Conservation (phyloP, 2,329 filamentous ascomycete genomes). For the Alternaria sp. region DNA sequence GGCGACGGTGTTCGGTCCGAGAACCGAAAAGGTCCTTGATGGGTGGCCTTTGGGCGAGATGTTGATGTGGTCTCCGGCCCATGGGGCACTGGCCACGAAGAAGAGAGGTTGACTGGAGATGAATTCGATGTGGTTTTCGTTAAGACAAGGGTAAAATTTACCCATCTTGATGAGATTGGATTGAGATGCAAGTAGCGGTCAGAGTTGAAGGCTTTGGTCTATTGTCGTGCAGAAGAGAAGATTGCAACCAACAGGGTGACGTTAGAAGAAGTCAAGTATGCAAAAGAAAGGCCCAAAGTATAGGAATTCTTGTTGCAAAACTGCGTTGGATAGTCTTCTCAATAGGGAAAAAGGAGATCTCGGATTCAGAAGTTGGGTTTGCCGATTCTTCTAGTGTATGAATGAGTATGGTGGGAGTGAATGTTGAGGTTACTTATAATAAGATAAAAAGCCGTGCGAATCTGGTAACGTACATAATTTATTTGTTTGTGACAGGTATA, state of each 20-base stretch:
- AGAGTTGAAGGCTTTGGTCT: background rate
- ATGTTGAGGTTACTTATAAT: background rate
- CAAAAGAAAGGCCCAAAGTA: background rate
- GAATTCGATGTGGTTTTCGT: slow-evolving; percentile 67
- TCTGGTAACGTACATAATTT: background rate
- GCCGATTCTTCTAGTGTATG: background rate
- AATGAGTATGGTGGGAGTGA: background rate
- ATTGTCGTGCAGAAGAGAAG: background rate
- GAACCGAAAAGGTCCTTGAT: slow-evolving; percentile 68
- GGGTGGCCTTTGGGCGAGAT: slow-evolving; percentile 77
- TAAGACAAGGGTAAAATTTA: slow-evolving; percentile 66
- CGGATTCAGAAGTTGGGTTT: background rate
- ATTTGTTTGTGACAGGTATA: background rate
- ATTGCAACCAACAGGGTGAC: background rate
- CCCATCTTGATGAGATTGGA: slow-evolving; percentile 58
- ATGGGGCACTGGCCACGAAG: slow-evolving; percentile 76
- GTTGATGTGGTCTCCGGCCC: slow-evolving; percentile 74
- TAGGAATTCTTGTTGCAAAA: no score
- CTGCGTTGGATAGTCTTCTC: background rate
- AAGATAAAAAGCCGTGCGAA: background rate
- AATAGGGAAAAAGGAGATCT: background rate
- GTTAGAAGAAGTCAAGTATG: background rate
- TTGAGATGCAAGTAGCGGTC: slow-evolving; percentile 10
- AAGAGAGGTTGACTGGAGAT: slow-evolving; percentile 74
- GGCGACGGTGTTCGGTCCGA: slow-evolving; percentile 66